Evolutionary conservation across 2,329 filamentous ascomycete species (phyloP), one percentile per base, ranked within the genome.

Genomic region (Talaromyces sp.): DNA sequence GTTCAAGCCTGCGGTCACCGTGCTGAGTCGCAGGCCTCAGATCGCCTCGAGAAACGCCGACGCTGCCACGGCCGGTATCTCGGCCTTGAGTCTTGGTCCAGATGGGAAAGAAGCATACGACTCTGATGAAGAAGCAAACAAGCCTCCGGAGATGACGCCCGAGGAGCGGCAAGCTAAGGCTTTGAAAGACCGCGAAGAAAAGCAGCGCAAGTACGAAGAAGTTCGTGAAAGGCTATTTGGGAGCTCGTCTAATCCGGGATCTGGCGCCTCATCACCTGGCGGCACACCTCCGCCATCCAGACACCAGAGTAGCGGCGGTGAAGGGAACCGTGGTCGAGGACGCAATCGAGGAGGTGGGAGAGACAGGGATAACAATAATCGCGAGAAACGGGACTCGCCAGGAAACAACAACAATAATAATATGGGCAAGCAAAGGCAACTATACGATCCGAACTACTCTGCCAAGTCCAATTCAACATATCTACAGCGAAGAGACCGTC

Each of bases 151-250:
- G 66, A 84, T 86, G 50, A 89, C 86, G 0, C 84, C 88, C 3
- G 90, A 93, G 68, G 89, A 96, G 77, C 84, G 92, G 35, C 86
- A 89, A 63, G 84, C 86, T 26, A 89, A 89, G 70, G 90, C 93
- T 58, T 86, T 91, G 71, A 83, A 84, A 55, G 91, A 96, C 67
- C 84, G 87, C 10, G 92, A 96, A 70, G 92, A 96, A 77, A 96
- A 95, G 78, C 90, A 96, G 78, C 87, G 87, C 60, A 89, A 89
- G 63, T 97, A 97, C 72, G 90, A 96, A 63, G 92, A 96, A 77
- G 90, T 88, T 6, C 84, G 93, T 31, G 91, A 93, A 68, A 89
- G 92, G 72, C 88, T 97, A 59, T 93, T 97, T 74, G 92, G 92
- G 21, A 86, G 84, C 24, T 69, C 71, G 5, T 69, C 70, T 6